Conservation (phyloP, 768 basidiomycete species). For the Serpula lacrymans region DNA sequence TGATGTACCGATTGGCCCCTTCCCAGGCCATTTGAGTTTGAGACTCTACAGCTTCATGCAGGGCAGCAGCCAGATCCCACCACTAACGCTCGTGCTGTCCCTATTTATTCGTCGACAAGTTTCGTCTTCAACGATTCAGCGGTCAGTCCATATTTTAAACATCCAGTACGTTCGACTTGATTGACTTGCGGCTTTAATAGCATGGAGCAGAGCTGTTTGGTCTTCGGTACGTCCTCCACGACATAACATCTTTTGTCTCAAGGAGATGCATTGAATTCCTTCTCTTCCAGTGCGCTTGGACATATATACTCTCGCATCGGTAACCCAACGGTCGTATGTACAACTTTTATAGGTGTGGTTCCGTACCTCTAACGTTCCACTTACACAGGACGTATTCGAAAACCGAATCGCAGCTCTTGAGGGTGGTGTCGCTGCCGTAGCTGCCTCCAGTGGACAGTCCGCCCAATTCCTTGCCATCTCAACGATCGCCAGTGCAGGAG, state of each 20-base stretch:
- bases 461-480: slow-evolving; percentile 62
- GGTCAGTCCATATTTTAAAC: slow-evolving; percentile 21
- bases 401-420: slow-evolving; percentile 63
- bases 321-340: slow-evolving; percentile 53
- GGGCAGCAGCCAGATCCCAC: slow-evolving; percentile 51
- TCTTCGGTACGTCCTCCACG: slow-evolving; percentile 32
- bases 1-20: no score
- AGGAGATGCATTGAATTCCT: background rate
- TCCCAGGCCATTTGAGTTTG: slow-evolving; percentile 50
- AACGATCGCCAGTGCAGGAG: slow-evolving; percentile 48
- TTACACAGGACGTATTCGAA: slow-evolving; percentile 58
- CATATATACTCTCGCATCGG: slow-evolving; percentile 54
- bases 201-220: slow-evolving; percentile 56
- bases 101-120: slow-evolving; percentile 56
- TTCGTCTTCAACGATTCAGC: slow-evolving; percentile 56
- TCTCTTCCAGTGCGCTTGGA: slow-evolving; percentile 33
- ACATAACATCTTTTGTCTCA: background rate
- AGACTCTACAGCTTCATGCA: slow-evolving; percentile 62
- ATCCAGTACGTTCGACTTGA: background rate
- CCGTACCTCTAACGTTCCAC: background rate
- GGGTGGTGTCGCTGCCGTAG: slow-evolving; percentile 57
- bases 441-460: slow-evolving; percentile 55
- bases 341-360: background rate
- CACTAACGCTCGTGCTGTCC: slow-evolving; percentile 59
- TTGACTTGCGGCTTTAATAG: slow-evolving; percentile 24